phyloP scores from a whole-genome alignment of 768 basidiomycete species.

The Mycena floridula region DNA sequence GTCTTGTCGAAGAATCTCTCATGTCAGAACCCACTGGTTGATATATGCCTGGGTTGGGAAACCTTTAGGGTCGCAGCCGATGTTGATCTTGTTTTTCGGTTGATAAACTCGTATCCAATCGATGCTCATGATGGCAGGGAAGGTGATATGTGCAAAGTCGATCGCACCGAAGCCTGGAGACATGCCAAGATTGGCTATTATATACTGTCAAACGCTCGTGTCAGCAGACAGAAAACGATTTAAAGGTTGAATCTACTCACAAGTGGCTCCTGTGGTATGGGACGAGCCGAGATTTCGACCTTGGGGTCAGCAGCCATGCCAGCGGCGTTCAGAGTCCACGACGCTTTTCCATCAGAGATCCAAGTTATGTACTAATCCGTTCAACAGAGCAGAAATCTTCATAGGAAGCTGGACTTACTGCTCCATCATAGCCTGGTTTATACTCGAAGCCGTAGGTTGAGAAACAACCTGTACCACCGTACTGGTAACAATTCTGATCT shows the following conservation, averaged over 20 bases:
- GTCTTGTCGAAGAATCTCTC: slow-evolving; percentile 32
- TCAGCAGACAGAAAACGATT: background rate
- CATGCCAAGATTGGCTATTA: slow-evolving; percentile 67
- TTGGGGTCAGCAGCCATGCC: slow-evolving; percentile 44
- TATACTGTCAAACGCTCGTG: slow-evolving; percentile 36
- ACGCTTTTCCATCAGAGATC: slow-evolving; percentile 48
- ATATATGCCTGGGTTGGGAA: slow-evolving; percentile 61
- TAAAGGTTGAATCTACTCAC: slow-evolving; percentile 27
- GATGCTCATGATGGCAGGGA: slow-evolving; percentile 44
- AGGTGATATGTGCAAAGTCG: slow-evolving; percentile 43
- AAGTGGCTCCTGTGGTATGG: slow-evolving; percentile 70
- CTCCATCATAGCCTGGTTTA: slow-evolving; percentile 2
- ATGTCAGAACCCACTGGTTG: slow-evolving; percentile 38
- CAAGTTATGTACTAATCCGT: slow-evolving; percentile 58
- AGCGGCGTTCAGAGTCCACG: slow-evolving; percentile 50
- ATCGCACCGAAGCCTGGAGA: slow-evolving; percentile 54
- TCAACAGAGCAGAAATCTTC: background rate
- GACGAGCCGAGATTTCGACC: slow-evolving; percentile 50
- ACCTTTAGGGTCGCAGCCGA: slow-evolving; percentile 56
- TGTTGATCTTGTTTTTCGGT: slow-evolving; percentile 37
- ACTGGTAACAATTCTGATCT: background rate
- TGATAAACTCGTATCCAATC: slow-evolving; percentile 74
- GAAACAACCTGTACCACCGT: slow-evolving; percentile 15
- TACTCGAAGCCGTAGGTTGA: slow-evolving; percentile 6
- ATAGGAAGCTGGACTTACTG: slow-evolving; percentile 16